Evolutionary conservation across 2,329 filamentous ascomycete genomes (phyloP), one percentile per base, ranked within the genome.

Genomic region (Periconia digitata): DNA sequence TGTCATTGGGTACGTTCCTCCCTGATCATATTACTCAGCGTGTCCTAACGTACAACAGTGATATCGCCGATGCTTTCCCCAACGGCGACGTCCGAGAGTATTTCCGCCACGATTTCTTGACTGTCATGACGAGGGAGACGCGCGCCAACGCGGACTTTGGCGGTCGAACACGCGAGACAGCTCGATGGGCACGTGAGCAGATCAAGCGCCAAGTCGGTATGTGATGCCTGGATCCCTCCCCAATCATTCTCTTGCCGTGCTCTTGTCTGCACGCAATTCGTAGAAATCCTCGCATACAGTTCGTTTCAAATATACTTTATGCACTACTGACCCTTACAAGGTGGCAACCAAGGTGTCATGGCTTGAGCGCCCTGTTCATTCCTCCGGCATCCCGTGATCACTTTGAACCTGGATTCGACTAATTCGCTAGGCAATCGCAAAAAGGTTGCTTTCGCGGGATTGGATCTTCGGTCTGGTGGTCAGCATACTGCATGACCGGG

Each of bases 111-210:
- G 91, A 96, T 17, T 97, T 92, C 90, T 77, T 99, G 49, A 92
- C 86, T 21, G 76, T 80, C 22, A 87, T 99, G 79, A 92, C 96
- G 66, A 92, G 92, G 75, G 92, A 97, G 72, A 92, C 90, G 40
- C 89, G 92, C 65, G 82, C 84, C 50, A 96, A 94, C 79, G 86
- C 89, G 60, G 92, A 97, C 40, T 96, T 89, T 77, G 82, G 85
- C 60, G 67, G 82, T 22, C 88, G 92, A 55, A 99, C 94, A 3
- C 86, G 94, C 58, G 90, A 96, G 58, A 97, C 94, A 40, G 94
- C 94, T 68, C 88, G 92, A 63, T 99, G 94, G 94, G 92, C 94
- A 55, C 87, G 92, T 52, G 94, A 97, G 75, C 91, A 96, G 72
- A 92, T 97, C 72, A 97, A 96, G 82, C 88, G 90, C 63, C 94